Evolutionary conservation across 2,329 filamentous ascomycete species (phyloP).

Genomic region (Apiospora hydei): DNA sequence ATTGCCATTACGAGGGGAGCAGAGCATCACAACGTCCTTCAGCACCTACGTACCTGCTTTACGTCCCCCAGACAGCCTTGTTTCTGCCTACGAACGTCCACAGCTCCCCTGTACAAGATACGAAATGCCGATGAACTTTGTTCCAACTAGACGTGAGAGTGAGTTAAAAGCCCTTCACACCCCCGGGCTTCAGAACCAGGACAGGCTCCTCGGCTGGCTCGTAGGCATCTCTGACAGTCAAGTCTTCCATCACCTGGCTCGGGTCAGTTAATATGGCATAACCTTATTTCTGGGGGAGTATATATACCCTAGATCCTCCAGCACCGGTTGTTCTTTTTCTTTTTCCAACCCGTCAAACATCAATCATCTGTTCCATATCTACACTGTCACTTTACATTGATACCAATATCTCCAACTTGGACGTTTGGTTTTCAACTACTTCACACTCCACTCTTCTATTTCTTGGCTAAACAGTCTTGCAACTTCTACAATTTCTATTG

Average conservation of each 20-base stretch:
- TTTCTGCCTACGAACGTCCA: not conserved
- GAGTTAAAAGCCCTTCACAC: no score
- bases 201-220: not conserved
- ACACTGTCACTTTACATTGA: not conserved
- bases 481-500: not conserved
- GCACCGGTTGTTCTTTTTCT: no score
- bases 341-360: not conserved
- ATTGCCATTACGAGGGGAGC: not conserved
- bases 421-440: not conserved
- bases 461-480: not conserved
- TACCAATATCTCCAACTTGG: not conserved
- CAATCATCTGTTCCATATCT: not conserved
- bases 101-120: not conserved
- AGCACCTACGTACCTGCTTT: not conserved
- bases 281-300: not conserved
- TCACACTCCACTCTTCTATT: not conserved
- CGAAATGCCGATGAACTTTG: not conserved
- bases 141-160: not conserved
- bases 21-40: not conserved
- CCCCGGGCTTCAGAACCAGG: not conserved
- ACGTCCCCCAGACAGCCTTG: not conserved
- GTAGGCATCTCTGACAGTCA: not conserved
- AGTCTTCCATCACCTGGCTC: not conserved
- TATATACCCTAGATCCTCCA: no score
- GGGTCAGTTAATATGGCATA: not conserved